phyloP scores from a whole-genome alignment of 495 filamentous ascomycete genomes.

The Xylaria flabelliformis region DNA sequence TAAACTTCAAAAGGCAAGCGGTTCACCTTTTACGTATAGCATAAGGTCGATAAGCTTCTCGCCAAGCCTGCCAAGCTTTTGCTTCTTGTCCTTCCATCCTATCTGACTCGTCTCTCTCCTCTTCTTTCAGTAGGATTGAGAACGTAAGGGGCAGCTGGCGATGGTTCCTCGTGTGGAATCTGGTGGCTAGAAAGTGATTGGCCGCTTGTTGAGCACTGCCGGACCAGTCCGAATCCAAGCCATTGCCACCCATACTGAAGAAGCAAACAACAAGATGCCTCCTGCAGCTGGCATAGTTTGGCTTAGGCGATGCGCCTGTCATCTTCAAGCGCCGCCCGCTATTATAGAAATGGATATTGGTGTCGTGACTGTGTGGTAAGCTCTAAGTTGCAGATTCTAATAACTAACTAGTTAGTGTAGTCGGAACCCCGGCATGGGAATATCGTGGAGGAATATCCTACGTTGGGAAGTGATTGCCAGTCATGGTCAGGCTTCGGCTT shows the following conservation, averaged over 20 bases:
- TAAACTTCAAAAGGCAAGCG: constrained; percentile 26
- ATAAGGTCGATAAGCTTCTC: constrained; percentile 24
- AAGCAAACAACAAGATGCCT: neutral
- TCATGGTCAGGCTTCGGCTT: constrained; percentile 20
- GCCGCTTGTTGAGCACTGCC: neutral
- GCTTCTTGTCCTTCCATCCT: constrained; percentile 16
- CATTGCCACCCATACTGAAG: constrained; percentile 20
- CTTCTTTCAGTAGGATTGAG: neutral
- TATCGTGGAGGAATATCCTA: constrained; percentile 6
- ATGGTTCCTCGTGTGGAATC: neutral
- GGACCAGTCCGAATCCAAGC: constrained; percentile 17
- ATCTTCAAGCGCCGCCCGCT: neutral
- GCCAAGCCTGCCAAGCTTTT: constrained; percentile 3
- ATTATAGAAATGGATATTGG: neutral
- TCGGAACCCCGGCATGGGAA: neutral
- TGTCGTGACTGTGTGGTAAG: neutral
- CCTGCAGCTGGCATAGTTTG: neutral
- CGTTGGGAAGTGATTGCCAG: constrained; percentile 26
- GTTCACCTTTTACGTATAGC: neutral
- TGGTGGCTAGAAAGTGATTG: constrained; percentile 6
- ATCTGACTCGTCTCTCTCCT: constrained; percentile 14
- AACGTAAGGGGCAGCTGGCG: constrained; percentile 13
- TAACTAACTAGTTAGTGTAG: neutral
- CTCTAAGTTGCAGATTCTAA: neutral
- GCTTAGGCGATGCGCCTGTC: constrained; percentile 5